Evolutionary conservation across 108 stramenopile species (phyloP).

Genomic region (Cylindrotheca closterium): DNA sequence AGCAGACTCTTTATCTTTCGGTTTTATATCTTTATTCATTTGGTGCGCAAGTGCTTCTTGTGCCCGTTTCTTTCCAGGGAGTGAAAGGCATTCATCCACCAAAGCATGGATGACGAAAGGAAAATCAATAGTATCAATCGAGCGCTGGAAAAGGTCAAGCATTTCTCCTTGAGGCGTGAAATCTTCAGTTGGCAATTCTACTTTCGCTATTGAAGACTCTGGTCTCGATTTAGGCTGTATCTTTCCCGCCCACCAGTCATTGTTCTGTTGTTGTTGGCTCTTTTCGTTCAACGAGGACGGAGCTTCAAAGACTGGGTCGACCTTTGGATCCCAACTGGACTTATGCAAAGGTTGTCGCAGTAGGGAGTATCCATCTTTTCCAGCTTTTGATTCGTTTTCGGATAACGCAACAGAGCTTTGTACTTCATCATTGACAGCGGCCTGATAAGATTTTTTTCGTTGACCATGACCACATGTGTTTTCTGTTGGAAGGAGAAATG

Average conservation of each 20-base stretch:
- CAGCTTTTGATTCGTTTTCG: conserved; percentile 44
- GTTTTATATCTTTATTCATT: neutral
- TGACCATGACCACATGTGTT: too few relatives aligned
- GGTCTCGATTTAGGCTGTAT: conserved; percentile 13
- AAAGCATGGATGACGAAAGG: conserved; percentile 55
- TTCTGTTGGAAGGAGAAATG: too few relatives aligned
- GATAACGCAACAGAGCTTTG: neutral
- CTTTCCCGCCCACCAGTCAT: conserved; percentile 21
- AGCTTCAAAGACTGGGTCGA: conserved; percentile 58
- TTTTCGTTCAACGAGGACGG: conserved; percentile 45
- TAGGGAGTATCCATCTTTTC: conserved; percentile 69
- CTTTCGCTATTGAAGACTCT: conserved; percentile 7
- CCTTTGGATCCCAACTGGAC: conserved; percentile 56
- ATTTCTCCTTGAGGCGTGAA: conserved; percentile 22
- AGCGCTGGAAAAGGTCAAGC: conserved; percentile 64
- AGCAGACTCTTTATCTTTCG: conserved; percentile 8
- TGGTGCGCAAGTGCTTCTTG: conserved; percentile 16
- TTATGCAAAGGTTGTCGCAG: conserved; percentile 61
- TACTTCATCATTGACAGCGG: neutral
- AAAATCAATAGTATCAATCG: conserved; percentile 75
- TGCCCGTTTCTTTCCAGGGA: conserved; percentile 48
- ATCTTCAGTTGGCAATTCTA: too few relatives aligned
- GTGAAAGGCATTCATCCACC: conserved; percentile 50
- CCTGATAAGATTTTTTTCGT: neutral
- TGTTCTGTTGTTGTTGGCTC: conserved; percentile 17